phyloP scores from a whole-genome alignment of 2,329 filamentous ascomycete genomes.

The Alternaria tenuissima region DNA sequence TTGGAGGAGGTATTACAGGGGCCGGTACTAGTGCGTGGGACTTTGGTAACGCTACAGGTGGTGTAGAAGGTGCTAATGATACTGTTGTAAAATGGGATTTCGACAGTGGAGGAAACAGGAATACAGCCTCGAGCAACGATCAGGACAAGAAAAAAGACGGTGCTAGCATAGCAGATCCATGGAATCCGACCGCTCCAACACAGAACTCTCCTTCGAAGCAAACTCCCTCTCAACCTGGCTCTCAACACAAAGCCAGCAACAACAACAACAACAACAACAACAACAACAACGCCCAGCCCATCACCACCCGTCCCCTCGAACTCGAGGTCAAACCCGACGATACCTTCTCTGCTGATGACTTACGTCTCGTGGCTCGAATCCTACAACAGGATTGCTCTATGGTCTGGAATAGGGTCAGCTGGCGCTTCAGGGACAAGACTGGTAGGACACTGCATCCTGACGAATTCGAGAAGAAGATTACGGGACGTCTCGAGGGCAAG shows the following conservation, averaged over 20 bases:
- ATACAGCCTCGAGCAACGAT: too few species aligned
- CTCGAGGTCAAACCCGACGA: conserved; percentile 39
- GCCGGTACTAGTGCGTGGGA: too few species aligned
- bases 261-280: not conserved
- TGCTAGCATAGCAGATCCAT: not conserved
- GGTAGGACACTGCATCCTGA: conserved; percentile 56
- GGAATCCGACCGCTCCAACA: not conserved
- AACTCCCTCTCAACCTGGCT: not conserved
- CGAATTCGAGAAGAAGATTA: conserved; percentile 55
- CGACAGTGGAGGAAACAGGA: too few species aligned
- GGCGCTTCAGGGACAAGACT: conserved; percentile 59
- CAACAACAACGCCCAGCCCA: not conserved
- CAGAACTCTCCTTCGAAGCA: conserved; percentile 9
- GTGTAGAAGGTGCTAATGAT: accelerated
- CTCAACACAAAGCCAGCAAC: conserved; percentile 2
- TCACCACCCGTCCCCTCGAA: conserved; percentile 8
- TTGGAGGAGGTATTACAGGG: accelerated
- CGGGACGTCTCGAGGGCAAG: conserved; percentile 25
- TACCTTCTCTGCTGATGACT: conserved; percentile 41
- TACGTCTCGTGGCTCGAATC: conserved; percentile 55
- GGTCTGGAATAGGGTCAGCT: conserved; percentile 59
- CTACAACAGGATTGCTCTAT: conserved; percentile 54
- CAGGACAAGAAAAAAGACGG: not conserved
- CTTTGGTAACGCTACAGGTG: too few species aligned
- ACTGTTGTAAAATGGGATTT: too few species aligned